Conservation (phyloP, 2,329 filamentous ascomycete genomes). For the Monilinia laxa region DNA sequence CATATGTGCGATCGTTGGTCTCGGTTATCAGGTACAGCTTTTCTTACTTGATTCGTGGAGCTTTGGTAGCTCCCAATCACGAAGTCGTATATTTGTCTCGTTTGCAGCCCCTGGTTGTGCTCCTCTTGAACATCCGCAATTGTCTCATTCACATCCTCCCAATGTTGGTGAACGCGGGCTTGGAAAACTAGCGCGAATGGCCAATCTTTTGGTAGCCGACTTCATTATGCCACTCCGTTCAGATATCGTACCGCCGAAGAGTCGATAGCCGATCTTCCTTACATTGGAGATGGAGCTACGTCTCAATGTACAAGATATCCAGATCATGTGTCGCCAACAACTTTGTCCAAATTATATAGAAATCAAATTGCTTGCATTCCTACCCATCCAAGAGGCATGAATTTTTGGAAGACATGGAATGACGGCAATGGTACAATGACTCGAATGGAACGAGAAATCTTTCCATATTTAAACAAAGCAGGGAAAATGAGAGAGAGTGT, state of each 20-base stretch:
- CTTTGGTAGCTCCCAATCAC: conserved; percentile 63
- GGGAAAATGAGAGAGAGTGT: conserved; percentile 30
- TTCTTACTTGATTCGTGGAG: conserved; percentile 69
- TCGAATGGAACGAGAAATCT: conserved; percentile 44
- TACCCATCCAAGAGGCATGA: conserved; percentile 54
- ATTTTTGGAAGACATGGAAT: conserved; percentile 49
- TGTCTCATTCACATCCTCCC: conserved; percentile 62
- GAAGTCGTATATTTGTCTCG: conserved; percentile 67
- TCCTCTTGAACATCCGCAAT: conserved; percentile 55
- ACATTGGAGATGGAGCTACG: conserved; percentile 59
- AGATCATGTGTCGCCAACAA: conserved; percentile 57
- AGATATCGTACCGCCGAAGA: conserved; percentile 52
- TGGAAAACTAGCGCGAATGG: conserved; percentile 60
- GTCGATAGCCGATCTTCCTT: conserved; percentile 60
- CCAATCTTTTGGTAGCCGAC: conserved; percentile 56
- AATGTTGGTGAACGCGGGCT: conserved; percentile 44
- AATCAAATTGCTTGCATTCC: conserved; percentile 59
- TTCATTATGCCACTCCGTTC: conserved; percentile 58
- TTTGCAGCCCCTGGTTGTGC: conserved; percentile 66
- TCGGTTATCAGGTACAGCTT: conserved; percentile 74
- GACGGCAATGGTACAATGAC: conserved; percentile 44
- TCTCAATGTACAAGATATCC: conserved; percentile 64
- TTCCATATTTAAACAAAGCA: conserved; percentile 39
- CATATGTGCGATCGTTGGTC: conserved; percentile 67
- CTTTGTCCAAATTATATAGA: conserved; percentile 39